Conservation (phyloP, 2,329 filamentous ascomycete species). For the Fusarium pseudocircinatum region DNA sequence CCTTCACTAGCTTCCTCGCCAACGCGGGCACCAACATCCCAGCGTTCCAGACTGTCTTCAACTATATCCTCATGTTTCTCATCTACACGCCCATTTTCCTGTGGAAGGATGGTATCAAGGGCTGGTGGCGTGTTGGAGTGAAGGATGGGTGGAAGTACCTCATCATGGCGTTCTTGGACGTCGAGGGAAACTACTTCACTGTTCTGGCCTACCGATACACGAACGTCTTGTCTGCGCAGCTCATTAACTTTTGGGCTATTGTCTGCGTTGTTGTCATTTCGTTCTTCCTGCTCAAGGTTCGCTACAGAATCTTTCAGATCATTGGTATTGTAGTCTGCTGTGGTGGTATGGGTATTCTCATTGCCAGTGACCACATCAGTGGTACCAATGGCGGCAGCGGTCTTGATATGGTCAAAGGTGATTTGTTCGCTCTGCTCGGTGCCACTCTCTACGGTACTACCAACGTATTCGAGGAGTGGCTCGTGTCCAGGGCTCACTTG, state of each 20-base stretch:
- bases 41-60: slow-evolving; percentile 95
- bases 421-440: slow-evolving; percentile 89
- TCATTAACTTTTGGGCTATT: slow-evolving; percentile 99
- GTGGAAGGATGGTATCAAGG: slow-evolving; percentile 79
- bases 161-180: slow-evolving; percentile 91
- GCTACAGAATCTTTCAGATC: slow-evolving; percentile 89
- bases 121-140: slow-evolving; percentile 70
- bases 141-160: slow-evolving; percentile 93
- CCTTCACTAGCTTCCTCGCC: slow-evolving; percentile 81
- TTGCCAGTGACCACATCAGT: slow-evolving; percentile 87
- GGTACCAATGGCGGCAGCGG: slow-evolving; percentile 74
- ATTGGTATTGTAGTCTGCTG: slow-evolving; percentile 89
- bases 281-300: slow-evolving; percentile 82
- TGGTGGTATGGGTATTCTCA: slow-evolving; percentile 87
- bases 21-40: slow-evolving; percentile 79
- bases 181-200: slow-evolving; percentile 97
- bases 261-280: slow-evolving; percentile 89
- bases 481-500: slow-evolving; percentile 84
- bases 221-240: slow-evolving; percentile 89
- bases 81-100: slow-evolving; percentile 85
- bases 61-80: slow-evolving; percentile 84
- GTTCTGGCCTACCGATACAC: slow-evolving; percentile 94
- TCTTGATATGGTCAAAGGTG: slow-evolving; percentile 84
- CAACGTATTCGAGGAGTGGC: slow-evolving; percentile 95
- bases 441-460: slow-evolving; percentile 90